Percentiles rank a stretch among this genome's conserved stretches.
phyloP scores from a whole-genome alignment of 352 stramenopile species.

The Pythium rishiriense region DNA sequence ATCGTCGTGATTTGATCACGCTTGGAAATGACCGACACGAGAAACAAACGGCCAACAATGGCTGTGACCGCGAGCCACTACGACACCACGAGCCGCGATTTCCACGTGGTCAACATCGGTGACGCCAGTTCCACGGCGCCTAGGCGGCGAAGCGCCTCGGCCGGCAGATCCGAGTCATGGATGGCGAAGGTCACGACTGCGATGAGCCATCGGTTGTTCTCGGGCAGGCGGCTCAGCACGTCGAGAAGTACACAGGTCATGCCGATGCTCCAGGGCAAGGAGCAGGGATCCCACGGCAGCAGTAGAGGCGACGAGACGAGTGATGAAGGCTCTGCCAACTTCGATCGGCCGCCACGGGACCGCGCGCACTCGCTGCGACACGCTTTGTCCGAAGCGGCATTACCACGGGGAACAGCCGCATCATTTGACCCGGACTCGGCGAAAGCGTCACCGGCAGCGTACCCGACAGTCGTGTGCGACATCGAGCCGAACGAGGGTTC shows the following conservation, averaged over 20 bases:
- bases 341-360: neutral
- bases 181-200: constrained; percentile 62
- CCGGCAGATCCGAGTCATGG: constrained; percentile 51
- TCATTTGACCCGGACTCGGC: neutral
- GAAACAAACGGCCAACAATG: constrained; percentile 35
- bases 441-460: neutral
- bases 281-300: neutral
- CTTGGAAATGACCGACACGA: constrained; percentile 38
- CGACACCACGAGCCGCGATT: constrained; percentile 35
- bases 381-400: constrained; percentile 33
- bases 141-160: constrained; percentile 32
- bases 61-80: constrained; percentile 25
- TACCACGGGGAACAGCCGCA: neutral
- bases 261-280: constrained; percentile 31
- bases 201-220: constrained; percentile 69
- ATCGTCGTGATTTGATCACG: neutral
- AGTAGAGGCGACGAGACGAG: neutral
- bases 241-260: constrained; percentile 67
- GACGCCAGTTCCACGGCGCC: neutral
- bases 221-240: constrained; percentile 41
- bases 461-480: constrained; percentile 39
- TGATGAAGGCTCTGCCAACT: neutral
- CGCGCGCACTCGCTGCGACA: constrained; percentile 23
- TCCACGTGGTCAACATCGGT: constrained; percentile 38
- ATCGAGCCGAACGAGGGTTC: constrained; percentile 20